These are phyloP conservation scores for Globisporangium splendens DNA, from an alignment of 352 stramenopile genomes.

Conservation along the genomic window DNA sequence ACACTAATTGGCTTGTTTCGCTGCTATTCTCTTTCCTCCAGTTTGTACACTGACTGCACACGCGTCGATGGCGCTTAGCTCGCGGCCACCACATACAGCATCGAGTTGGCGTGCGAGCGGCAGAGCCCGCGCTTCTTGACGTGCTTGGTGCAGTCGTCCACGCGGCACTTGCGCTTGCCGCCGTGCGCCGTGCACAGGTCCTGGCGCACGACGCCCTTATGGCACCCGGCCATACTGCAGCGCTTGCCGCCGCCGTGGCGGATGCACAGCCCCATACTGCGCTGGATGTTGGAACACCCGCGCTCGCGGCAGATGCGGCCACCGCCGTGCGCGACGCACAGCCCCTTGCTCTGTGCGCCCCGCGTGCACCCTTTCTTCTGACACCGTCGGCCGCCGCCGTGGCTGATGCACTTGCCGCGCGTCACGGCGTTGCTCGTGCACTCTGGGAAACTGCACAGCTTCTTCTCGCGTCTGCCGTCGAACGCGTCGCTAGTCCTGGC, in stretches of 20 bases:
- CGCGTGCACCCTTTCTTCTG: slow-evolving; percentile 82
- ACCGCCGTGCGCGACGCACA: slow-evolving; percentile 82
- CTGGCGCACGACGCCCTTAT: slow-evolving; percentile 84
- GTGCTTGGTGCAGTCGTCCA: slow-evolving; percentile 80
- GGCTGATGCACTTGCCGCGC: slow-evolving; percentile 76
- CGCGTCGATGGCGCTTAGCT: too few species aligned
- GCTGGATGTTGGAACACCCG: slow-evolving; percentile 84
- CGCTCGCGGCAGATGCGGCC: slow-evolving; percentile 76
- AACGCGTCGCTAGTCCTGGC: too few species aligned
- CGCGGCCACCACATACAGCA: slow-evolving; percentile 26
- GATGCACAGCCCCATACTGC: slow-evolving; percentile 81
- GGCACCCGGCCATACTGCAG: slow-evolving; percentile 72
- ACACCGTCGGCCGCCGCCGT: slow-evolving; percentile 74
- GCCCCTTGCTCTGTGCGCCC: slow-evolving; percentile 73
- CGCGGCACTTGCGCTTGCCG: slow-evolving; percentile 78
- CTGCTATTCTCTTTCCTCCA: too few species aligned
- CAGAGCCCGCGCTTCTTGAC: slow-evolving; percentile 85
- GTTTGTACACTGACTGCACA: too few species aligned
- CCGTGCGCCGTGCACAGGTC: slow-evolving; percentile 85
- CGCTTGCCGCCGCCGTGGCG: slow-evolving; percentile 81
- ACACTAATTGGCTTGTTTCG: too few species aligned
- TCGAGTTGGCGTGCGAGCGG: slow-evolving; percentile 70
- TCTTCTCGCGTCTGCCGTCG: slow-evolving; percentile 55
- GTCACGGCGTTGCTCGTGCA: slow-evolving; percentile 80
- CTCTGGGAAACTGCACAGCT: slow-evolving; percentile 68